Evolutionary conservation across 345 rosid species (phyloP), one percentile per base, ranked within the genome.

Genomic region (Boechera retrofracta): DNA sequence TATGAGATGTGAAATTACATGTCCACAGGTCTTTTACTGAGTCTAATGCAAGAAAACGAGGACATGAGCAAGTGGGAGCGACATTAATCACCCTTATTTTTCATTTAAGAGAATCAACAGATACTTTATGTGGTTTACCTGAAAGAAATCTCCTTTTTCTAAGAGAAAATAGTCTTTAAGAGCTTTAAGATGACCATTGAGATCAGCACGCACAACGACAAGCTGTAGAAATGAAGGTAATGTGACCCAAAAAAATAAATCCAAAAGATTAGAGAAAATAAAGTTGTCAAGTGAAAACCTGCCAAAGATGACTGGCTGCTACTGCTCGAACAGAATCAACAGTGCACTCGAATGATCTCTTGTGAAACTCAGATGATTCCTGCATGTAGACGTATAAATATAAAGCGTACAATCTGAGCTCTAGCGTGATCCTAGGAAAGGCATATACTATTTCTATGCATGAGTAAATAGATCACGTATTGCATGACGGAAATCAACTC

Each of bases 281-380:
- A 69, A 48, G 67, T 38, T 67, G 33, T 29, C 51, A 44, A 57
- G 83, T 69, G 72, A 82, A 83, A 79, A 92, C 99, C 99, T 92
- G 99, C 99, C 99, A 95, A 79, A 95, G 98, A 89, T 92, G 98
- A 82, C 98, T 85, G 58, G 98, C 99, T 58, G 99, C 98, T 71
- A 92, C 84, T 70, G 98, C 94, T 56, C 94, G 89, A 76, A 92
- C 89, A 60, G 96, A 88, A 83, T 91, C 98, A 60, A 92, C 82
- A 32, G 91, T 88, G 79, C 77, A 85, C 81, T 95, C 98, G 79
- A 95, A 95, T 55, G 89, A 88, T 78, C 98, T 88, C 84, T 88
- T 92, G 88, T 88, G 96, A 85, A 95, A 95, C 79, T 90, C 98
- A 55, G 95, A 89, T 67, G 91, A 83, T 78, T 95, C 96, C 99